Base-by-base conservation (phyloP, 371 early-diverging fungal species). In the Thermomucor indicae-seudaticae region DNA sequence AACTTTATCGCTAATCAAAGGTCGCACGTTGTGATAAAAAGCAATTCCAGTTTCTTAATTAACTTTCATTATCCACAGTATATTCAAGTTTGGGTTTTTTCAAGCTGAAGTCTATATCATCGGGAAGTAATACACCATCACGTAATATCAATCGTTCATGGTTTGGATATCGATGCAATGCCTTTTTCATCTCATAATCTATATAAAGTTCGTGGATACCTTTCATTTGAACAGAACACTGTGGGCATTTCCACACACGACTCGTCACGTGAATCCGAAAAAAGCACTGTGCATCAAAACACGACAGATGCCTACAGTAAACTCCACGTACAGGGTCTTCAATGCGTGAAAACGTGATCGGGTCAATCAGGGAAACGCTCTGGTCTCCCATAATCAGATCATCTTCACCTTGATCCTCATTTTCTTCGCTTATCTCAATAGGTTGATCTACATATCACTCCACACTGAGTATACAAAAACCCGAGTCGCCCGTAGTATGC, bases 291-390 rank as follows among this genome's bases (percentile, higher is more conserved):
- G 56, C 52, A 43, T 65, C 76, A 59, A 75, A 75, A 20, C 66
- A 62, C 3, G 70, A 53, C 19, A 43, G 44, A 55, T 75, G 76
- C 1, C 37, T 55, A 47, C 76, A 75, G 42, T 70, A 65, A 11
- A 67, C 57, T 5, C 72, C 62, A 41, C 70, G 39, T 1, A 64
- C 51, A 34, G 76, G 76, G 49, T 70, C 62, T 24, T 65, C 46
- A 24, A 72, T 65, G 2, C 49, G 57, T 2, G 49, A 46, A 4
- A 75, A 29, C 16, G 54, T 43, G 7, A 75, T 43, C 0, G 76
- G 72, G 47, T 75, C 76, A 0, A 55, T 24, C 6, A 70, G 29
- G 5, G 70, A 67, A 10, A 75, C 51, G 1, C 37, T 30, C 43
- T 75, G 65, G 37, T 65, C 65, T 2, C 61, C 50, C 17, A 0